Conservation (phyloP, 139 green algal genomes). For the Tetradesmus obliquus region DNA sequence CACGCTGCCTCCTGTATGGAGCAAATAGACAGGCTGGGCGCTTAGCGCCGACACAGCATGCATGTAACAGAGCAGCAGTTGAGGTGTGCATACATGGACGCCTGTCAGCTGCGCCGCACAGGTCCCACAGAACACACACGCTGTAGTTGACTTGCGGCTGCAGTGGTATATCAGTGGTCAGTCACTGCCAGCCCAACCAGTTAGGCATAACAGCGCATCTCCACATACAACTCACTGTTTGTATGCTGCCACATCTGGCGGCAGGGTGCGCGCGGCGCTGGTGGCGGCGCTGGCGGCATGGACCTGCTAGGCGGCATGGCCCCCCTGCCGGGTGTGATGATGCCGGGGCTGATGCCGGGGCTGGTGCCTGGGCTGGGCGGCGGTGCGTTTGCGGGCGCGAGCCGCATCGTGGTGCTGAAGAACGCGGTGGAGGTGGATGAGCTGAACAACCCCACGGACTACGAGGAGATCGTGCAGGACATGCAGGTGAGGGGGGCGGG, state of each 20-base stretch:
- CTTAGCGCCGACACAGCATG: no score
- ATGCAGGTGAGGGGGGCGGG: constrained; percentile 46
- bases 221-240: neutral
- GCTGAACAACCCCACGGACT: constrained; percentile 90
- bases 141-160: neutral
- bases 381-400: constrained; percentile 41
- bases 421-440: constrained; percentile 87
- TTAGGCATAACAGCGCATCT: neutral
- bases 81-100: no score
- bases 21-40: no score
- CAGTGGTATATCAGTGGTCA: neutral
- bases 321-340: constrained; percentile 12
- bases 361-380: neutral
- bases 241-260: neutral
- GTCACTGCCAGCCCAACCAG: neutral
- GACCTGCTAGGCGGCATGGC: constrained; percentile 25
- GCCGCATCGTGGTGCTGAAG: constrained; percentile 74
- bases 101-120: no score
- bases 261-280: constrained; percentile 32
- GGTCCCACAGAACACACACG: no score
- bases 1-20: neutral
- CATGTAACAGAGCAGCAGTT: no score
- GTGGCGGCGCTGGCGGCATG: neutral
- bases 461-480: constrained; percentile 88
- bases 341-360: neutral